A percentile compares a stretch with the other conserved stretches of the same genome.
phyloP scores from a whole-genome alignment of 352 stramenopile genomes.

The Pythium sukuiense region DNA sequence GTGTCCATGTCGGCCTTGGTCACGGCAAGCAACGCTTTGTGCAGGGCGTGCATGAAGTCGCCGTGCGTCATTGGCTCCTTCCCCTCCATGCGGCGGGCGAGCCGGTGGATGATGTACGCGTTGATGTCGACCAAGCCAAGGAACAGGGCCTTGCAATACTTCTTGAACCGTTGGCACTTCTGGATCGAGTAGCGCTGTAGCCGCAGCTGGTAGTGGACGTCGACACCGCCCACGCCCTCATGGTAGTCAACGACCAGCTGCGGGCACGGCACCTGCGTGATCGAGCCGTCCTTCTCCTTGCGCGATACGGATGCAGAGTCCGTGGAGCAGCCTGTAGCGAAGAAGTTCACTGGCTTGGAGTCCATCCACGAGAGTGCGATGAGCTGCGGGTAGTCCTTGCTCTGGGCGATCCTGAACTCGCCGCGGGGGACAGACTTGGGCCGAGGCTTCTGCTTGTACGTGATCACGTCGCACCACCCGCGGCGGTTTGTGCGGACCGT shows the following conservation, averaged over 20 bases:
- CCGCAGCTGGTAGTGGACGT: slow-evolving; percentile 9
- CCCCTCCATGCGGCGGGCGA: too few relatives aligned
- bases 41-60: background rate
- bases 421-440: background rate
- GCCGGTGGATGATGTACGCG: background rate
- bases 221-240: slow-evolving; percentile 6
- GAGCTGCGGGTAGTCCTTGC: background rate
- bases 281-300: background rate
- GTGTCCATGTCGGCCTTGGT: background rate
- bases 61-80: background rate
- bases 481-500: slow-evolving; percentile 16
- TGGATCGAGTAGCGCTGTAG: slow-evolving; percentile 23
- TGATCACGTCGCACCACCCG: slow-evolving; percentile 16
- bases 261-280: background rate
- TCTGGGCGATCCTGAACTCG: background rate
- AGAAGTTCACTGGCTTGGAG: background rate
- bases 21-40: background rate
- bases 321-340: background rate
- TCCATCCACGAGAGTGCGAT: background rate
- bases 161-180: slow-evolving; percentile 12
- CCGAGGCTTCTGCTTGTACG: slow-evolving; percentile 18
- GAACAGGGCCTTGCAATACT: background rate
- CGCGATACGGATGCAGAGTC: background rate
- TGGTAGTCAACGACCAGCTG: slow-evolving; percentile 8
- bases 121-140: background rate